These are phyloP conservation scores for Lactifluus pinguis DNA, from an alignment of 768 basidiomycete genomes.

Conservation along the genomic window DNA sequence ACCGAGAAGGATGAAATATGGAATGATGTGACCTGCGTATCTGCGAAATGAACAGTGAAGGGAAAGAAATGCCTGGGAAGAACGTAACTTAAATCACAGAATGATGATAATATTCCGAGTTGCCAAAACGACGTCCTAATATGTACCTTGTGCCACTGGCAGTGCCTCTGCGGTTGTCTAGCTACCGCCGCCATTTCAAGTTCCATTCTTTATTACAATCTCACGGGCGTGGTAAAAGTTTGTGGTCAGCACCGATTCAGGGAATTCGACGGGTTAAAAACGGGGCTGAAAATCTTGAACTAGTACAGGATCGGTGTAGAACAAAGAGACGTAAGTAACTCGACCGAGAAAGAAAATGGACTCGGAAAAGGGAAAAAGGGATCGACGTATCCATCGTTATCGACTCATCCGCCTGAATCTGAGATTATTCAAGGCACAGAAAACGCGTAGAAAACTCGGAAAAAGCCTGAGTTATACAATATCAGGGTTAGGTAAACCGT, in stretches of 20 bases:
- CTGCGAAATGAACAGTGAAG: not conserved
- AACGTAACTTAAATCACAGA: not conserved
- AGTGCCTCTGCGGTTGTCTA: not conserved
- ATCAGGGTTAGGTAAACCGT: no score
- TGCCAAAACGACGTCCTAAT: constrained; percentile 1
- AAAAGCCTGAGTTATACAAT: no score
- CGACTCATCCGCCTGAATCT: not conserved
- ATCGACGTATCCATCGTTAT: not conserved
- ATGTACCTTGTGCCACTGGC: not conserved
- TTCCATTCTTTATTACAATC: not conserved
- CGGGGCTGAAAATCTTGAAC: no score
- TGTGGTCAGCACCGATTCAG: not conserved
- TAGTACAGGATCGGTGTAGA: no score
- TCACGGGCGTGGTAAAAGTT: not conserved
- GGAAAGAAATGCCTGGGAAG: not conserved
- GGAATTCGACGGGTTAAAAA: not conserved
- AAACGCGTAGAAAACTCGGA: not conserved
- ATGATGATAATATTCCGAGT: not conserved
- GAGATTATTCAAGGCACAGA: not conserved
- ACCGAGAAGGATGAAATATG: no score
- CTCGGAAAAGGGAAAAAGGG: not conserved
- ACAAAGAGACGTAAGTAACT: no score
- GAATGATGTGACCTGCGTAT: not conserved
- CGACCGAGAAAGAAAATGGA: not conserved
- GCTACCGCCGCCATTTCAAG: not conserved